A percentile compares a stretch with the other conserved stretches of the same genome.
These are phyloP conservation scores for Handroanthus guayacan DNA, from an alignment of 257 asterid species.

Conservation along the genomic window DNA sequence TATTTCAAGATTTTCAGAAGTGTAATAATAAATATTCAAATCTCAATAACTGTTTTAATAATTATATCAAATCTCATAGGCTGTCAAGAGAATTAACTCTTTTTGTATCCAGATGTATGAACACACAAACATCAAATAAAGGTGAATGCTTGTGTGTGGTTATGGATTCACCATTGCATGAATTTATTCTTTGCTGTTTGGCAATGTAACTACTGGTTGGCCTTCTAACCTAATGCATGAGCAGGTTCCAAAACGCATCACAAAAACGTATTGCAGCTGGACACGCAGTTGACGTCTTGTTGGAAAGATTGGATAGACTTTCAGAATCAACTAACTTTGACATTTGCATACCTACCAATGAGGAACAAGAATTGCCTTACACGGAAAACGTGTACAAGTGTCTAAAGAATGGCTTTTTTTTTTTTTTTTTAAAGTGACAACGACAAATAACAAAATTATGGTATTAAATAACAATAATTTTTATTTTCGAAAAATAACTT, in stretches of 20 bases:
- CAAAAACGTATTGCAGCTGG: conserved; percentile 14
- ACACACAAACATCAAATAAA: neutral
- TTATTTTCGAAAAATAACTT: no score
- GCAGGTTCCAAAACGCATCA: neutral
- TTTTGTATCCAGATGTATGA: neutral
- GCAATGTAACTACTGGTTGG: no score
- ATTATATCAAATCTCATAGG: no score
- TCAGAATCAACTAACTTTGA: neutral
- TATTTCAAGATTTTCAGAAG: no score
- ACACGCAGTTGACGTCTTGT: conserved; percentile 34
- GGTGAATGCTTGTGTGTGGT: neutral
- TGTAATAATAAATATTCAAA: no score
- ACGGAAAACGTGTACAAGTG: conserved; percentile 6
- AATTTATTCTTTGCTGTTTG: neutral
- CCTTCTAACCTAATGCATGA: neutral
- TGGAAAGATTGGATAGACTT: conserved; percentile 16
- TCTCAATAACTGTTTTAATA: no score
- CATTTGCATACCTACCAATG: neutral
- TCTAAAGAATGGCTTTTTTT: neutral
- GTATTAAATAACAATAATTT: no score
- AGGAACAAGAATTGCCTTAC: conserved; percentile 23
- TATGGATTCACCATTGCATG: neutral
- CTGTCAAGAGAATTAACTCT: no score
- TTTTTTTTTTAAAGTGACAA: no score
- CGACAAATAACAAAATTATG: no score